A percentile compares a stretch with the other conserved stretches of the same genome.
phyloP scores from a whole-genome alignment of 345 rosid species.

The Carallia brachiata region DNA sequence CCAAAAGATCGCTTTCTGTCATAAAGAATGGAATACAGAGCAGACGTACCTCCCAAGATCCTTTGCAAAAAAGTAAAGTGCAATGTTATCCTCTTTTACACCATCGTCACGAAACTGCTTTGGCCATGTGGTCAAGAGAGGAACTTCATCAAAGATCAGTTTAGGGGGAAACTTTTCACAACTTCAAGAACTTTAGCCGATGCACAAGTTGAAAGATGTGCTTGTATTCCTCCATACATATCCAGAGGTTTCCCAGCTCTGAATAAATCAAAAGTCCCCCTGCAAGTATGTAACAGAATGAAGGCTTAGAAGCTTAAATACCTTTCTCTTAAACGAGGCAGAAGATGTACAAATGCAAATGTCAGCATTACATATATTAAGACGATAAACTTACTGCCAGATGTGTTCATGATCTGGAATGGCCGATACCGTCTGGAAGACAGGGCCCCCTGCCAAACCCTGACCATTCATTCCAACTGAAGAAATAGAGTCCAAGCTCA shows the following conservation, averaged over 20 bases:
- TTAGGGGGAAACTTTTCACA: constrained; percentile 42
- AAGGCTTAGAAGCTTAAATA: background rate
- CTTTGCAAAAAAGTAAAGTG: constrained; percentile 94
- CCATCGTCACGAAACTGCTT: constrained; percentile 66
- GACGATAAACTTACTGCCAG: constrained; percentile 76
- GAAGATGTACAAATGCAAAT: background rate
- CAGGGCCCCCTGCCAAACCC: constrained; percentile 32
- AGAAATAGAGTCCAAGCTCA: constrained; percentile 36
- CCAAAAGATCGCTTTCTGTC: constrained; percentile 1
- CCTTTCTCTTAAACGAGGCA: background rate
- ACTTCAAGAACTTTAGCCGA: constrained; percentile 35
- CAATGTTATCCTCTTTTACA: constrained; percentile 81
- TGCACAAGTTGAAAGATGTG: constrained; percentile 31
- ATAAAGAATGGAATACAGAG: background rate
- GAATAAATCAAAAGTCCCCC: constrained; percentile 75
- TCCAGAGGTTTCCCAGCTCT: constrained; percentile 46
- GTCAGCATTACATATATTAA: background rate
- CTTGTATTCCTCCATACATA: constrained; percentile 68
- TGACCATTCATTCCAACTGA: constrained; percentile 28
- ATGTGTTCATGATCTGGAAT: constrained; percentile 78
- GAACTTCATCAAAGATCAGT: constrained; percentile 68
- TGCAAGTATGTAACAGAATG: constrained; percentile 17
- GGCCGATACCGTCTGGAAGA: constrained; percentile 39
- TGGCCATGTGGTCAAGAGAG: constrained; percentile 83
- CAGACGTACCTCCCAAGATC: constrained; percentile 66